These are phyloP conservation scores for Fusarium sp. DNA, from an alignment of 2,329 filamentous ascomycete genomes.

Conservation along the genomic window DNA sequence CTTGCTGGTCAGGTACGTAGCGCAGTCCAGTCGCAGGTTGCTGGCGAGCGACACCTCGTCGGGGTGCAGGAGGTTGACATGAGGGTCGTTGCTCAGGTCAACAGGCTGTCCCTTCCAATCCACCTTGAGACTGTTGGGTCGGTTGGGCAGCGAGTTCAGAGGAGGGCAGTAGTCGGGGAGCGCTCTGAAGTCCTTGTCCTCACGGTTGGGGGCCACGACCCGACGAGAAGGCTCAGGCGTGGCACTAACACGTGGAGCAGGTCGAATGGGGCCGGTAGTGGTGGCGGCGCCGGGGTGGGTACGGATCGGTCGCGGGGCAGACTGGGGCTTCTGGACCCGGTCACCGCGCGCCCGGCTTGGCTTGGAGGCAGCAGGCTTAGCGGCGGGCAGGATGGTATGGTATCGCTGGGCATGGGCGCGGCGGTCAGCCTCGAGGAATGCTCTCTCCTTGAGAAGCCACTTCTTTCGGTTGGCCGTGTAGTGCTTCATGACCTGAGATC, in stretches of 20 bases:
- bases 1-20: conserved; percentile 92
- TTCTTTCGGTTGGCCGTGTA: conserved; percentile 57
- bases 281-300: conserved; percentile 40
- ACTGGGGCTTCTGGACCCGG: conserved; percentile 52
- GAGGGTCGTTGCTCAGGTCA: conserved; percentile 79
- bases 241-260: conserved; percentile 53
- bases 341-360: conserved; percentile 47
- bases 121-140: conserved; percentile 79
- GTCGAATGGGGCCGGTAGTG: conserved; percentile 44
- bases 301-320: conserved; percentile 52
- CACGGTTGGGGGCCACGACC: conserved; percentile 73
- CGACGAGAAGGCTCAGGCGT: conserved; percentile 65
- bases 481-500: conserved; percentile 63
- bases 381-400: conserved; percentile 56
- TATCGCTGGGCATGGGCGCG: conserved; percentile 55
- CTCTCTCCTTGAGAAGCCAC: conserved; percentile 65
- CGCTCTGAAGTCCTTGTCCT: conserved; percentile 83
- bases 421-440: conserved; percentile 61
- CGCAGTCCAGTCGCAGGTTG: conserved; percentile 84
- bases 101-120: conserved; percentile 88
- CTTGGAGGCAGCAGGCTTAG: conserved; percentile 51
- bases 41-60: conserved; percentile 83
- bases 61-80: conserved; percentile 77
- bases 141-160: conserved; percentile 71
- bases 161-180: conserved; percentile 81